Percentiles rank a stretch among this genome's conserved stretches.
These are phyloP conservation scores for Selaginella tamariscina DNA, from an alignment of 75 land plant species.

Conservation along the genomic window DNA sequence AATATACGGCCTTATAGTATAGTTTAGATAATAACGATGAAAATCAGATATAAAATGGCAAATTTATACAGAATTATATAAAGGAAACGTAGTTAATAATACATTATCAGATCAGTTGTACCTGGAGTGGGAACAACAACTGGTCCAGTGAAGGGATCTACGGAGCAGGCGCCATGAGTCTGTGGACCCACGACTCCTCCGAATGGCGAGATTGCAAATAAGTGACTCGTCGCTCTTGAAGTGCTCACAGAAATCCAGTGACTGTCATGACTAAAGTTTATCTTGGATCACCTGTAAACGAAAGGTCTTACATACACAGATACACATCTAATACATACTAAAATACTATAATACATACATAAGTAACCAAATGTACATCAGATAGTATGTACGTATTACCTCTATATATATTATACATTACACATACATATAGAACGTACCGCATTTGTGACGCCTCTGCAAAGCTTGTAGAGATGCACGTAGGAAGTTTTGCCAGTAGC, in stretches of 20 bases:
- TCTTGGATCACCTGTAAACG: conserved; percentile 6
- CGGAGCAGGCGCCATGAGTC: conserved; percentile 12
- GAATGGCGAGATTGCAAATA: conserved; percentile 9
- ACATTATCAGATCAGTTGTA: no score
- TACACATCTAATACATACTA: neutral
- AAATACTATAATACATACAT: no score
- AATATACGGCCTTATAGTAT: conserved; percentile 2
- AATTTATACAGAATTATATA: no score
- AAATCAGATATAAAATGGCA: no score
- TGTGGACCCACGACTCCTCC: conserved; percentile 8
- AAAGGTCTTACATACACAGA: neutral
- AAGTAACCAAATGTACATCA: no score
- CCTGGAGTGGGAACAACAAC: neutral
- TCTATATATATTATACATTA: no score
- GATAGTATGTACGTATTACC: no score
- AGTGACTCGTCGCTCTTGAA: conserved; percentile 8
- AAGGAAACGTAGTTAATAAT: no score
- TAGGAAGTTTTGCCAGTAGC: neutral
- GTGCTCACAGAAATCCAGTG: conserved; percentile 5
- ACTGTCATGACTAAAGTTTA: conserved; percentile 1
- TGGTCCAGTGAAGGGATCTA: conserved; percentile 11
- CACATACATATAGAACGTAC: conserved; percentile 6
- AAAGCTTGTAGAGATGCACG: conserved; percentile 12
- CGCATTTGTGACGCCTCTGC: conserved; percentile 8
- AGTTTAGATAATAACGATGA: no score